phyloP scores from a whole-genome alignment of 2,329 filamentous ascomycete species.

The Neonectria hederae region DNA sequence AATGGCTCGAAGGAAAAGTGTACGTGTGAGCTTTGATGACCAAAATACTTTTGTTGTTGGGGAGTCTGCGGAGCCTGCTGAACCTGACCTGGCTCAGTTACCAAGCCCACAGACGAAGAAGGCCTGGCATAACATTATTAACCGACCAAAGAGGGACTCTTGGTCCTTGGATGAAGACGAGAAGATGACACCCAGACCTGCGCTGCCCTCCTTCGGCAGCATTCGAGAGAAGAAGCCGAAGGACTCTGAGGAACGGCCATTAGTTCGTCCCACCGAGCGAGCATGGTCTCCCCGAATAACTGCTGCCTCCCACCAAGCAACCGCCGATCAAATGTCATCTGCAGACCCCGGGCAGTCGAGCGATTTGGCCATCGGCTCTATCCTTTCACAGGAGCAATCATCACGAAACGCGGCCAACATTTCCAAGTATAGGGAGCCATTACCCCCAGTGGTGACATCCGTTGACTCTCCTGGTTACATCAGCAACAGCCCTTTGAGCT shows the following conservation, averaged over 20 bases:
- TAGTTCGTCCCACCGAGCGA: conserved; percentile 63
- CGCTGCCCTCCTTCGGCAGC: conserved; percentile 79
- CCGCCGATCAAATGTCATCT: conserved; percentile 37
- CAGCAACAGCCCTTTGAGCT: conserved; percentile 61
- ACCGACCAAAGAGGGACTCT: conserved; percentile 58
- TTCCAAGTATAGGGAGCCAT: conserved; percentile 68
- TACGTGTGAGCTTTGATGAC: conserved; percentile 83
- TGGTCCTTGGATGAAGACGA: conserved; percentile 67
- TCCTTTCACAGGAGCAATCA: conserved; percentile 64
- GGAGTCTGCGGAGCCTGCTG: conserved; percentile 52
- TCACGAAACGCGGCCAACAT: conserved; percentile 65
- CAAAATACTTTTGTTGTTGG: conserved; percentile 65
- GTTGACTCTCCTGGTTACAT: conserved; percentile 72
- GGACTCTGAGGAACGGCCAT: conserved; percentile 63
- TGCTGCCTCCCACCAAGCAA: conserved; percentile 32
- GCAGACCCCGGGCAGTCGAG: conserved; percentile 61
- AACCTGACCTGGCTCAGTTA: conserved; percentile 52
- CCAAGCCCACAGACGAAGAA: conserved; percentile 52
- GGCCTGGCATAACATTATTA: conserved; percentile 62
- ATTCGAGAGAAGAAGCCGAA: conserved; percentile 70
- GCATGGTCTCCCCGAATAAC: conserved; percentile 38
- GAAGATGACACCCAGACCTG: conserved; percentile 78
- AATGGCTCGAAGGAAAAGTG: conserved; percentile 67
- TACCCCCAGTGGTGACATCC: conserved; percentile 76
- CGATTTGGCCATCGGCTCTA: conserved; percentile 66